phyloP scores from a whole-genome alignment of 2,329 filamentous ascomycete genomes.

The Botryotinia calthae region DNA sequence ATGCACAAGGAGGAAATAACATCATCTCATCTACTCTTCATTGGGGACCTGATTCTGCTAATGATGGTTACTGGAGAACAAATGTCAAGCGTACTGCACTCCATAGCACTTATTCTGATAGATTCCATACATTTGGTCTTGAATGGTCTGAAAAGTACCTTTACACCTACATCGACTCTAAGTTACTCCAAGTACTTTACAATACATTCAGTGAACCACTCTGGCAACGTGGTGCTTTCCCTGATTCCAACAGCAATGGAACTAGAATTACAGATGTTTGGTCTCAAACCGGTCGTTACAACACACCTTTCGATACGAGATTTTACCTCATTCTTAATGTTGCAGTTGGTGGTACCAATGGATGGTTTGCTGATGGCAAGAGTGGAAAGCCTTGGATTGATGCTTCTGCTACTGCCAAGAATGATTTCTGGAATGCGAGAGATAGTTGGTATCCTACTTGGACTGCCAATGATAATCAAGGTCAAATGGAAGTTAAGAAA shows the following conservation, averaged over 20 bases:
- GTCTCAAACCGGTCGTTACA: constrained; percentile 56
- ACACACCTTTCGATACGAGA: constrained; percentile 71
- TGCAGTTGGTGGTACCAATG: constrained; percentile 74
- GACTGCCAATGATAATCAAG: constrained; percentile 51
- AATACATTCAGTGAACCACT: constrained; percentile 68
- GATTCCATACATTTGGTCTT: constrained; percentile 74
- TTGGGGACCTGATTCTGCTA: constrained; percentile 70
- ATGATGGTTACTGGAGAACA: constrained; percentile 81
- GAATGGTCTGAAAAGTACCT: constrained; percentile 89
- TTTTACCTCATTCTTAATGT: constrained; percentile 78
- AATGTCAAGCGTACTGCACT: constrained; percentile 73
- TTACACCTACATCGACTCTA: constrained; percentile 81
- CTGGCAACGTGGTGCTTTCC: constrained; percentile 68
- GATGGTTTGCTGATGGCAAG: constrained; percentile 76
- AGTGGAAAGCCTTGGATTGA: constrained; percentile 79
- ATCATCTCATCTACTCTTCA: constrained; percentile 76
- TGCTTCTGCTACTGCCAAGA: constrained; percentile 60
- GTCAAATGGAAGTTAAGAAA: constrained; percentile 65
- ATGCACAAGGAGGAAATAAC: constrained; percentile 75
- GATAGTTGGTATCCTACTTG: constrained; percentile 69
- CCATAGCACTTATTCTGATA: constrained; percentile 68
- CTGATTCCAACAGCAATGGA: constrained; percentile 61
- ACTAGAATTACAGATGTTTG: constrained; percentile 63
- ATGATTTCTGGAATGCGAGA: constrained; percentile 73
- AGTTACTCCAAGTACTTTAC: constrained; percentile 77